Percentiles rank a stretch among this genome's conserved stretches.
phyloP scores from a whole-genome alignment of 306 rosid species.

The Ceratonia siliqua region DNA sequence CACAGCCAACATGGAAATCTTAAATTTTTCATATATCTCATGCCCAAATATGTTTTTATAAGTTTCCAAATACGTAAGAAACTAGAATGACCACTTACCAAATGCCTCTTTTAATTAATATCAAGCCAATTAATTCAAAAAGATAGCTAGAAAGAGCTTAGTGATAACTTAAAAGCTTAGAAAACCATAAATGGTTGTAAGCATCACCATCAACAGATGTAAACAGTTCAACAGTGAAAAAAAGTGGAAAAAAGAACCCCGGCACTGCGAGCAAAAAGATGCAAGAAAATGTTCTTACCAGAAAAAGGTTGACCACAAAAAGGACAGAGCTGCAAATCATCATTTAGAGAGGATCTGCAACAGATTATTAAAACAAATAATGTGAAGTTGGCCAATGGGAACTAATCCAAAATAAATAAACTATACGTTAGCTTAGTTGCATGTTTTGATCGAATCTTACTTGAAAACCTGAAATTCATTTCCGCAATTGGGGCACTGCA shows the following conservation, averaged over 20 bases:
- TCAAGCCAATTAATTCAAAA: constrained; percentile 8
- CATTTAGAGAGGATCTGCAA: constrained; percentile 76
- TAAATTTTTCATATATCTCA: not conserved
- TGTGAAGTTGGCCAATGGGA: not conserved
- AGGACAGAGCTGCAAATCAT: constrained; percentile 88
- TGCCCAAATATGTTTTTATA: not conserved
- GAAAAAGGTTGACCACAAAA: constrained; percentile 92
- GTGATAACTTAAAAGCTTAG: not conserved
- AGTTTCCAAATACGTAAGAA: not conserved
- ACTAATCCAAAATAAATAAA: constrained; percentile 24
- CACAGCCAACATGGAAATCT: not conserved
- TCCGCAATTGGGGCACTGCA: constrained; percentile 98
- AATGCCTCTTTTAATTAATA: not conserved
- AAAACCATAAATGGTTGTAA: not conserved
- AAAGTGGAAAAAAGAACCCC: not conserved
- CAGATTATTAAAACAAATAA: not conserved
- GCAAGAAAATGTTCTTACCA: constrained; percentile 44
- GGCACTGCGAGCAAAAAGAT: not conserved
- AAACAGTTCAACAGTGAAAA: not conserved
- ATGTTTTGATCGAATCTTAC: constrained; percentile 53
- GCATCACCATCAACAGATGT: not conserved
- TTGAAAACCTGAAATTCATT: constrained; percentile 93
- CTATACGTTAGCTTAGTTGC: constrained; percentile 15
- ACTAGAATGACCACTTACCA: not conserved
- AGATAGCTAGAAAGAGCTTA: not conserved